Percentiles rank a stretch among this genome's conserved stretches.
These are phyloP conservation scores for Xylaria sp. DNA, from an alignment of 2,329 filamentous ascomycete species.

Conservation along the genomic window DNA sequence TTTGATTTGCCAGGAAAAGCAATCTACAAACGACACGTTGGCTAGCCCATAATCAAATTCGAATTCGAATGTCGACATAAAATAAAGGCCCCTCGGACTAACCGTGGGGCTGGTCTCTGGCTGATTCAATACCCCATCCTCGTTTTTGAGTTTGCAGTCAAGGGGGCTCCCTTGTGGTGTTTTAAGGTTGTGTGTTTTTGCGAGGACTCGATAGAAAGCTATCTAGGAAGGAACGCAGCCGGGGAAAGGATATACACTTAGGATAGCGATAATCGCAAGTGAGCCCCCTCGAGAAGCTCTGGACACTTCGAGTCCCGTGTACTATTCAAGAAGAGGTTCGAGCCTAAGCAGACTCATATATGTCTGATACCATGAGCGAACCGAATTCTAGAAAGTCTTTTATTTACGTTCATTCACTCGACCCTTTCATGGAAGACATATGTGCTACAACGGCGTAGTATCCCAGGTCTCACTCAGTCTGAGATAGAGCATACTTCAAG, in stretches of 20 bases:
- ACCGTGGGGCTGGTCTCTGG: slow-evolving; percentile 23
- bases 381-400: slow-evolving; percentile 8
- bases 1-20: slow-evolving; percentile 28
- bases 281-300: neutral
- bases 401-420: neutral
- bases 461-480: neutral
- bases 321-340: neutral
- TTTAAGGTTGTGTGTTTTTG: slow-evolving; percentile 28
- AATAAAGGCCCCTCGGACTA: slow-evolving; percentile 8
- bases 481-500: neutral
- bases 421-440: neutral
- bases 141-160: slow-evolving; percentile 28
- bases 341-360: neutral
- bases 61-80: slow-evolving; percentile 12
- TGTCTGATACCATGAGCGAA: slow-evolving; percentile 10
- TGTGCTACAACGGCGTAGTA: neutral
- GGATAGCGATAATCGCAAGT: neutral
- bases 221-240: slow-evolving; percentile 9
- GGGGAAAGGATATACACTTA: slow-evolving; percentile 20
- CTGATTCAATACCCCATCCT: slow-evolving; percentile 38
- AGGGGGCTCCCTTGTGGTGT: slow-evolving; percentile 25
- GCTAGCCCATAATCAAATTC: slow-evolving; percentile 8
- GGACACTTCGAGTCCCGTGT: neutral
- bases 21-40: slow-evolving; percentile 9
- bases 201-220: slow-evolving; percentile 23